Evolutionary conservation across 306 rosid species (phyloP).

Genomic region (Rubus parviflorus): DNA sequence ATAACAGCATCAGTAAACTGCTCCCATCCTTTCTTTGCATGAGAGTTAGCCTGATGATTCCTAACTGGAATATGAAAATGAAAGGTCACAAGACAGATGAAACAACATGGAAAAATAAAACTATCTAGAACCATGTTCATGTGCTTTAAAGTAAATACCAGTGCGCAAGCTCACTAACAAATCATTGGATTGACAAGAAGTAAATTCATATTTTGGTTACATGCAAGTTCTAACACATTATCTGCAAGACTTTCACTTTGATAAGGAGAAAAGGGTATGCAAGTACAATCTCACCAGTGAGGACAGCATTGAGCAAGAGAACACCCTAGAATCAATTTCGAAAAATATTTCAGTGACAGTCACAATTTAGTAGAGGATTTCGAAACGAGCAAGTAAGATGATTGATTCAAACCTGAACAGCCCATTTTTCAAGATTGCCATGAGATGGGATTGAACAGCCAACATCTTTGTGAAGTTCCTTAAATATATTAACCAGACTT

Average conservation of each 20-base stretch:
- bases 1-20: constrained; percentile 91
- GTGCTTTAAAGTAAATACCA: background rate
- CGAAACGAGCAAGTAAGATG: background rate
- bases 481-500: constrained; percentile 80
- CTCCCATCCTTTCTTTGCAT: constrained; percentile 96
- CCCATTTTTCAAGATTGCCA: constrained; percentile 91
- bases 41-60: constrained; percentile 88
- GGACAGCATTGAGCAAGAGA: constrained; percentile 91
- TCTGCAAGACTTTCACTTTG: background rate
- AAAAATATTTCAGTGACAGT: background rate
- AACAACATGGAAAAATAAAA: background rate
- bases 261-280: background rate
- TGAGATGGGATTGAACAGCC: constrained; percentile 80
- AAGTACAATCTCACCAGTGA: constrained; percentile 58
- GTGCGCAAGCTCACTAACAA: background rate
- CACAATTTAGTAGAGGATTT: background rate
- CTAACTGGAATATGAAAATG: constrained; percentile 54
- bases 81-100: background rate
- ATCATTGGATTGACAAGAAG: no score
- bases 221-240: background rate
- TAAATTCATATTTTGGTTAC: no score
- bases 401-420: constrained; percentile 60
- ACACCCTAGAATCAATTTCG: constrained; percentile 70
- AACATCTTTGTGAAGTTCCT: constrained; percentile 81
- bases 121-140: no score